phyloP scores from a whole-genome alignment of 139 green algal genomes.

The Chlamydomonas schloesseri region DNA sequence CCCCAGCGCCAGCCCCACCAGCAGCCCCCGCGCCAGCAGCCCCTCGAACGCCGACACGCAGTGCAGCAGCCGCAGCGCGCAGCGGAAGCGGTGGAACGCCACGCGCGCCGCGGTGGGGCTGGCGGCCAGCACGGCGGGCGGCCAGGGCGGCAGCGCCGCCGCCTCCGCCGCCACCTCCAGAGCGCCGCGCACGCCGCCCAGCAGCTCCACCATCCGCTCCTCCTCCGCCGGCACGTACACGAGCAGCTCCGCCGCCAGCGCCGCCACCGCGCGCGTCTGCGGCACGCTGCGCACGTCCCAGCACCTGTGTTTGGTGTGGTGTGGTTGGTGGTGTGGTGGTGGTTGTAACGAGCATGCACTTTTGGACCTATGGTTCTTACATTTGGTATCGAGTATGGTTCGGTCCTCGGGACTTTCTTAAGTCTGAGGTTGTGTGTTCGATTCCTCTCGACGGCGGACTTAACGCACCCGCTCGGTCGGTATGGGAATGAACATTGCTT shows the following conservation, averaged over 20 bases:
- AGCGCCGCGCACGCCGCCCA: conserved; percentile 34
- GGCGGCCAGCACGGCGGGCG: conserved; percentile 57
- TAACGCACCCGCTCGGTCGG: too few species aligned
- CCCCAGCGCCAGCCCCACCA: conserved; percentile 63
- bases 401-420: too few species aligned
- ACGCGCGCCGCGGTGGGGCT: conserved; percentile 57
- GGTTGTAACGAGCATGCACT: too few species aligned
- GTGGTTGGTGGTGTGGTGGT: too few species aligned
- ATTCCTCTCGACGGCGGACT: too few species aligned
- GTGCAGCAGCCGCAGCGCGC: conserved; percentile 67
- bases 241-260: conserved; percentile 74
- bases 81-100: conserved; percentile 70
- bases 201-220: conserved; percentile 61
- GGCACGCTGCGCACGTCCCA: conserved; percentile 77
- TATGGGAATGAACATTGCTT: too few species aligned
- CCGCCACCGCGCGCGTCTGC: conserved; percentile 65
- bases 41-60: conserved; percentile 65
- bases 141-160: conserved; percentile 69
- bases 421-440: too few species aligned
- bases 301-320: conserved; percentile 51
- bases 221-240: conserved; percentile 80
- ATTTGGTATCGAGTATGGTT: too few species aligned
- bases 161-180: conserved; percentile 60
- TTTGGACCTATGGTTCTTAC: too few species aligned
- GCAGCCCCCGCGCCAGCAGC: conserved; percentile 58